These are phyloP conservation scores for Echinochloa phyllopogon DNA, from an alignment of 176 grass and related monocot species.

Conservation along the genomic window DNA sequence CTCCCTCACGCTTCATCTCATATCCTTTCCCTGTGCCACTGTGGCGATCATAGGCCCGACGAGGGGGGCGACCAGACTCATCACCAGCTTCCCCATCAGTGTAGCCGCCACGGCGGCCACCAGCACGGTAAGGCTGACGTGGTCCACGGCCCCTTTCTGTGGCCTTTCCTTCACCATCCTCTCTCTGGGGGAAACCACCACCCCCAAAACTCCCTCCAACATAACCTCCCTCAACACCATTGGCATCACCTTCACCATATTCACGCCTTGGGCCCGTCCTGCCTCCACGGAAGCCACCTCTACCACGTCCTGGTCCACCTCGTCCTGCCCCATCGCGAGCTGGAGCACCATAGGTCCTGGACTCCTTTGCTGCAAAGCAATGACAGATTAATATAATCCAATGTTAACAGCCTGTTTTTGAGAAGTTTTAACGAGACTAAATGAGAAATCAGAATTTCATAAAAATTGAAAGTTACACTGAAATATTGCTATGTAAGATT, in stretches of 20 bases:
- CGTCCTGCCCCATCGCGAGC: conserved; percentile 51
- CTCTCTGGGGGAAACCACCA: conserved; percentile 33
- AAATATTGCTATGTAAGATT: not conserved
- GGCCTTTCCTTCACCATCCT: conserved; percentile 46
- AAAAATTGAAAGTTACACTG: not conserved
- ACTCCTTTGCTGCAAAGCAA: conserved; percentile 61
- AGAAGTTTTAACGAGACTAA: not conserved
- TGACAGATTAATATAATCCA: not conserved
- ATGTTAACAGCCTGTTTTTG: not conserved
- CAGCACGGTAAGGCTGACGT: conserved; percentile 56
- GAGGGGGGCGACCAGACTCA: conserved; percentile 48
- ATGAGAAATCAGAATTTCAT: not conserved
- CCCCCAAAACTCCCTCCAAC: conserved; percentile 38
- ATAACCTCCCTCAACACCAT: conserved; percentile 42
- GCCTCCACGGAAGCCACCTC: conserved; percentile 56
- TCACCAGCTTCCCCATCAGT: conserved; percentile 52
- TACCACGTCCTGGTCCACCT: conserved; percentile 52
- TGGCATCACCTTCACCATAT: conserved; percentile 50
- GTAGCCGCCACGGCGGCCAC: conserved; percentile 51
- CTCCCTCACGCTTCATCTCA: conserved; percentile 78
- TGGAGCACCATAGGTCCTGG: conserved; percentile 58
- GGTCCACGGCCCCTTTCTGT: conserved; percentile 47
- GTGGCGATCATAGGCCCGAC: conserved; percentile 58
- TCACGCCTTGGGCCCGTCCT: conserved; percentile 47
- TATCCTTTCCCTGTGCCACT: conserved; percentile 74